Evolutionary conservation across 2,329 filamentous ascomycete species (phyloP), one percentile per base, ranked within the genome.

Genomic region (Fusarium sublunatum): DNA sequence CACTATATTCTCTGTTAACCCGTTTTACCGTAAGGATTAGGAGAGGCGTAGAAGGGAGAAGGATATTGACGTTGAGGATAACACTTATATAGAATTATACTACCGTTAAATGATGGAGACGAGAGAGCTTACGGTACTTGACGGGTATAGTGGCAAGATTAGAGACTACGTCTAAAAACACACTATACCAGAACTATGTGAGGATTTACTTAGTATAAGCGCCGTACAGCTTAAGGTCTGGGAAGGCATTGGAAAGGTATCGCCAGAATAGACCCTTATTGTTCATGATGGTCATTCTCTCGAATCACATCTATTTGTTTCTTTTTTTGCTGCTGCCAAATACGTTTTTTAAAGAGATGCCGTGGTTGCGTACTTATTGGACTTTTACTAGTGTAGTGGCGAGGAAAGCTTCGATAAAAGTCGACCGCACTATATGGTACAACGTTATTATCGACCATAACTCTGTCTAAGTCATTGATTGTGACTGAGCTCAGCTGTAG

Each of bases 31-130:
- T 19, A 26, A 44, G 41, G 41, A 44, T 44, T 26, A 44, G 29
- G 41, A 32, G 41, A 44, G 41, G 29, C 41, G 41, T 32, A 26
- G 41, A 32, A 31, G 13, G 41, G 41, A 44, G n/a, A 44, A 32
- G 15, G 32, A 44, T 44, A 32, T 44, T 10, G 25, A 44, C 13
- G 26, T 44, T 25, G 13, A 31, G 15, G 41, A 44, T 44, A 26
- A 19, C 15, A 32, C 29, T 6, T 15, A 19, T 19, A 32, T 44
- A 8, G 41, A 44, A 19, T 31, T 5, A 6, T 9, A 44, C 26
- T 31, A 44, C 26, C 26, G 29, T 15, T 4, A 44, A 3, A 8
- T 44, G 26, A 32, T 32, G 41, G 26, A 44, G 11, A 31, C 29
- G 5, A 44, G 29, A 32, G 41, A 44, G 25, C 7, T 44, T 44